These are phyloP conservation scores for Mycena sp. DNA, from an alignment of 1,284 basidiomycete genomes.

Conservation along the genomic window DNA sequence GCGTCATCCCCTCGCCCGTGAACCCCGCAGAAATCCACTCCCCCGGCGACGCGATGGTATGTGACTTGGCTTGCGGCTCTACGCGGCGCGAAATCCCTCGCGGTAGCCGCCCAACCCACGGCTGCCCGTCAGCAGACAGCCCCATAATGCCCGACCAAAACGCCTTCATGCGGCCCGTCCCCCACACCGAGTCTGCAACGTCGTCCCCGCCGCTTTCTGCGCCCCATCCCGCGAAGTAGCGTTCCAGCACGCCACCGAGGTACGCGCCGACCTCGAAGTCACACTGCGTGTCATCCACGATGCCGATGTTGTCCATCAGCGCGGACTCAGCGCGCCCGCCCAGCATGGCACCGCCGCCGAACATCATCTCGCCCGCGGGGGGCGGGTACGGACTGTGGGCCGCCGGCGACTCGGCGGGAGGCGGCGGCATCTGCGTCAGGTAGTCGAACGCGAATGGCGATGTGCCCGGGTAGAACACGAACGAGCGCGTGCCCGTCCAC, in stretches of 20 bases:
- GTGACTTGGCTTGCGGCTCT: neutral
- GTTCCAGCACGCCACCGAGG: slow-evolving; percentile 54
- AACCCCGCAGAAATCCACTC: slow-evolving; percentile 71
- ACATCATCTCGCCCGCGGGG: slow-evolving; percentile 65
- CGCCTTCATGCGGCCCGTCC: slow-evolving; percentile 53
- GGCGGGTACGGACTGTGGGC: slow-evolving; percentile 21
- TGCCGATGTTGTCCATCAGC: slow-evolving; percentile 55
- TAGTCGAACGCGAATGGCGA: slow-evolving; percentile 63
- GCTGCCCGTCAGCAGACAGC: slow-evolving; percentile 58
- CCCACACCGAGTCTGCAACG: slow-evolving; percentile 31
- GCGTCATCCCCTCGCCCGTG: slow-evolving; percentile 73
- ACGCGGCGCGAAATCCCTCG: neutral
- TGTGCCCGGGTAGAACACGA: slow-evolving; percentile 60
- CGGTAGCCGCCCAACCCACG: slow-evolving; percentile 61
- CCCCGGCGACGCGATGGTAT: slow-evolving; percentile 39
- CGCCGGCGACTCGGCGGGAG: slow-evolving; percentile 12
- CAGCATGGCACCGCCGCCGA: slow-evolving; percentile 58
- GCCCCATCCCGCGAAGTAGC: slow-evolving; percentile 53
- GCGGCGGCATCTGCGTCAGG: slow-evolving; percentile 69
- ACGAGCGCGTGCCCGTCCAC: slow-evolving; percentile 56
- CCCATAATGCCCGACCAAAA: slow-evolving; percentile 71
- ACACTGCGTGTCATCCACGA: slow-evolving; percentile 39
- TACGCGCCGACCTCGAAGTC: slow-evolving; percentile 54
- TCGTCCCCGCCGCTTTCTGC: slow-evolving; percentile 30
- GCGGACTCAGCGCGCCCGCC: slow-evolving; percentile 41